These are phyloP conservation scores for Sporobolomyces phaffii DNA, from an alignment of 768 basidiomycete species.

Conservation along the genomic window DNA sequence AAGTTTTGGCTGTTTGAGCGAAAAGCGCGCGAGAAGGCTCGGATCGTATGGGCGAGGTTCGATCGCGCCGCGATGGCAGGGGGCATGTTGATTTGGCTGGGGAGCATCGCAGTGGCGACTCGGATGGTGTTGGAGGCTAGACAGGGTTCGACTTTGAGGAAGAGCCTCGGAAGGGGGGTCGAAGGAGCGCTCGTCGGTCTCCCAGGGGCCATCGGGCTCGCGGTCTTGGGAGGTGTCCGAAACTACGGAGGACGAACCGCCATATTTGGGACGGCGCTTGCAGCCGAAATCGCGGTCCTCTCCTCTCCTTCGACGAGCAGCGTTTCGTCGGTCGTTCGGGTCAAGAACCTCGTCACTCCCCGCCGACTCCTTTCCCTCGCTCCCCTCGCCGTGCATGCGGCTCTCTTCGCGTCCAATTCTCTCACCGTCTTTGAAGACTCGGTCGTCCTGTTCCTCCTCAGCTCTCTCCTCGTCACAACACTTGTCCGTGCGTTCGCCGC, in stretches of 20 bases:
- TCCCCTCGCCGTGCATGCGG: conserved; percentile 60
- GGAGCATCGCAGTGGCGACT: conserved; percentile 15
- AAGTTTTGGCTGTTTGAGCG: conserved; percentile 55
- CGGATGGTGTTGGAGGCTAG: conserved; percentile 3
- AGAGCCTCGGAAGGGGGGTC: conserved; percentile 25
- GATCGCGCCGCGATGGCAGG: conserved; percentile 67
- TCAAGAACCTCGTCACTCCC: neutral
- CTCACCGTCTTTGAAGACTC: conserved; percentile 98
- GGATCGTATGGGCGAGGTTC: conserved; percentile 91
- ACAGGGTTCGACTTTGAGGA: conserved; percentile 13
- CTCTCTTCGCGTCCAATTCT: conserved; percentile 84
- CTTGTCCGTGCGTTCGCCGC: conserved; percentile 62
- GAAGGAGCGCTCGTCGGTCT: conserved; percentile 24
- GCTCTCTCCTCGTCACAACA: conserved; percentile 56
- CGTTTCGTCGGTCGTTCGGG: neutral
- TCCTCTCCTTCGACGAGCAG: neutral
- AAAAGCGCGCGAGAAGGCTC: conserved; percentile 63
- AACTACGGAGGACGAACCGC: conserved; percentile 15
- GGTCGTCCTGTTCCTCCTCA: conserved; percentile 65
- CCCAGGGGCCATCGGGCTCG: neutral
- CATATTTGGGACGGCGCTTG: conserved; percentile 22
- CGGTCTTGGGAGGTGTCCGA: neutral
- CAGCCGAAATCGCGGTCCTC: conserved; percentile 21
- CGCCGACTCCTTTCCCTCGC: conserved; percentile 42
- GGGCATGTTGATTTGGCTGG: conserved; percentile 59